These are phyloP conservation scores for Cystobasidium pallidum DNA, from an alignment of 1,284 basidiomycete species.

Conservation along the genomic window DNA sequence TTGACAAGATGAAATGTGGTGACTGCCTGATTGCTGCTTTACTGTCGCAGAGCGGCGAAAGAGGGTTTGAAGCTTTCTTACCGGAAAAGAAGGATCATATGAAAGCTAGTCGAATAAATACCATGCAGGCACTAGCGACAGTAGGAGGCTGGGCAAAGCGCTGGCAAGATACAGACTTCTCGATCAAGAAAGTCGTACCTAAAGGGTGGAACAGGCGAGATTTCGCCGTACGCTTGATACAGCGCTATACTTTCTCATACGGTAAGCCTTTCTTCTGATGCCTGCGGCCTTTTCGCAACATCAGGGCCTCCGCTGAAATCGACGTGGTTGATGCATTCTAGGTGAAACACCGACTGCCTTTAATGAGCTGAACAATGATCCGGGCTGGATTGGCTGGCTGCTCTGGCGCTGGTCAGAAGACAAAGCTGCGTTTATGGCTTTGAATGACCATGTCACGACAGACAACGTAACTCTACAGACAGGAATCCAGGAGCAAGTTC, in stretches of 20 bases:
- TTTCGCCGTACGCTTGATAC: slow-evolving; percentile 35
- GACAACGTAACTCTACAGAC: slow-evolving; percentile 20
- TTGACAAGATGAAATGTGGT: slow-evolving; percentile 54
- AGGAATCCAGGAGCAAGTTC: neutral
- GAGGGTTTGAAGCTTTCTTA: slow-evolving; percentile 56
- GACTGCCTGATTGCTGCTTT: slow-evolving; percentile 57
- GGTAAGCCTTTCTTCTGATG: slow-evolving; percentile 13
- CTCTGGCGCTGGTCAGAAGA: slow-evolving; percentile 35
- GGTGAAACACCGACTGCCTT: slow-evolving; percentile 30
- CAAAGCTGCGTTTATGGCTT: slow-evolving; percentile 24
- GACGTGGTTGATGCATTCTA: neutral
- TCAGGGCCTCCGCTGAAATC: no score
- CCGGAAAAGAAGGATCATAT: slow-evolving; percentile 46
- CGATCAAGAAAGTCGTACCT: slow-evolving; percentile 3
- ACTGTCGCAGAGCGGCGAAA: slow-evolving; percentile 53
- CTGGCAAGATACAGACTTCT: slow-evolving; percentile 14
- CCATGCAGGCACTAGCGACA: neutral
- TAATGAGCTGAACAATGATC: slow-evolving; percentile 32
- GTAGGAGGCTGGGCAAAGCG: slow-evolving; percentile 15
- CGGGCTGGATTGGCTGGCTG: slow-evolving; percentile 33
- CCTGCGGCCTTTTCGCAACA: no score
- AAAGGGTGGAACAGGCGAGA: slow-evolving; percentile 22
- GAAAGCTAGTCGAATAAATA: neutral
- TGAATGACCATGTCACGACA: slow-evolving; percentile 35
- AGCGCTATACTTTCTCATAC: slow-evolving; percentile 24